phyloP scores from a whole-genome alignment of 139 green algal genomes.

The Yamagishiella unicocca region DNA sequence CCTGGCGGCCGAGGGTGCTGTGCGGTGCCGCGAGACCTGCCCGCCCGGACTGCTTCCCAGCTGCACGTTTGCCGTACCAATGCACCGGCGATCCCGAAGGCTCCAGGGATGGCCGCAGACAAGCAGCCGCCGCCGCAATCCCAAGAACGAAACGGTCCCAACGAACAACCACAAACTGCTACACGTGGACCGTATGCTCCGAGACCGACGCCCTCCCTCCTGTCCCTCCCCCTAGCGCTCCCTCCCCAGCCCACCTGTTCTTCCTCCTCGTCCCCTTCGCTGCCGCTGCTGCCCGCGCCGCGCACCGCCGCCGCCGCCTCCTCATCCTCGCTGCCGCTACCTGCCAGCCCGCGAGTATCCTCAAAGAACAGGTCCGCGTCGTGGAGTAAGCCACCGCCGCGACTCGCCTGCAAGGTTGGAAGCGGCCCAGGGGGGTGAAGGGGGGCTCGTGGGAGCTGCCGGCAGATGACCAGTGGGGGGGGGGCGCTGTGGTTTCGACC shows the following conservation, averaged over 20 bases:
- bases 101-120: no score
- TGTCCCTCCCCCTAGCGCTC: not conserved
- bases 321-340: conserved; percentile 28
- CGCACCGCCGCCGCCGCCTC: not conserved
- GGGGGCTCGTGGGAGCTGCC: not conserved
- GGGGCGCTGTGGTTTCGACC: not conserved
- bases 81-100: no score
- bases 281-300: not conserved
- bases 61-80: no score
- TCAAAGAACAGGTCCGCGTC: conserved; percentile 45
- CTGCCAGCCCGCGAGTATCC: conserved; percentile 24
- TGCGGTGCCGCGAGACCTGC: no score
- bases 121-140: no score
- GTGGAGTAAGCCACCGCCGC: not conserved
- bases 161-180: no score
- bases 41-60: no score
- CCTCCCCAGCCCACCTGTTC: not conserved
- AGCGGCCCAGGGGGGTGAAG: not conserved
- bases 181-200: no score
- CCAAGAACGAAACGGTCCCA: no score
- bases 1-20: no score
- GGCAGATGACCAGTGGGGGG: no score
- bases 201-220: no score
- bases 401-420: not conserved
- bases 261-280: not conserved